Evolutionary conservation across 352 stramenopile genomes (phyloP), one percentile per base, ranked within the genome.

Genomic region (Phytophthora nicotianae): DNA sequence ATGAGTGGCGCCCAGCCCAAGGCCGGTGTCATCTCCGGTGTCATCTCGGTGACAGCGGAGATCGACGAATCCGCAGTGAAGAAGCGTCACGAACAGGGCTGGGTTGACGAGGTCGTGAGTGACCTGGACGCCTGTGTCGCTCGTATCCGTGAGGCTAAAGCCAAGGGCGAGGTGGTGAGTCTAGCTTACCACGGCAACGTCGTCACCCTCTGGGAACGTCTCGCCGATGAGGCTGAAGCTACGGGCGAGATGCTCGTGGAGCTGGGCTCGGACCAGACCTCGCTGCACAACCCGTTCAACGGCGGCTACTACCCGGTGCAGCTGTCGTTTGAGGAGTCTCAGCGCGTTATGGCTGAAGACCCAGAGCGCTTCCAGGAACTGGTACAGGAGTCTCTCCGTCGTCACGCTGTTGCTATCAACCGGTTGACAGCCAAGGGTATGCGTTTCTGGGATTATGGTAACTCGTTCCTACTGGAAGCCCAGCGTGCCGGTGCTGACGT

Each of bases 381-480:
- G 24, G 89, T 97, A 11, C 74, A 95, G 57, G 81, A 90, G 40
- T 88, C 76, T 53, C 70, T 97, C 50, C 73, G 86, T 49, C 79
- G 87, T 17, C 89, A 97, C 50, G 86, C 91, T 8, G 49, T 63
- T 11, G 89, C 89, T 7, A 77, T 97, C 27, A 97, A 97, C 77
- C 81, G 83, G 3, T 62, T 97, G 21, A 88, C 84, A 3, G 56
- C 67, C 16, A 75, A 83, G 50, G 88, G 88, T 37, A 94, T 97
- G 89, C 80, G 75, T 26, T 97, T 97, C 74, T 97, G 85, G 83
- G 89, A 97, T 66, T 97, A 97, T 58, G 89, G 89, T 35, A 97
- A 97, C 79, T 93, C 83, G 70, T 97, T 97, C 71, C 61, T 96
- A 32, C 62, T 96, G 10, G 86, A 97, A 53, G 74, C 84, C 16